phyloP scores from a whole-genome alignment of 768 basidiomycete species.

The Tulasnella sp. region DNA sequence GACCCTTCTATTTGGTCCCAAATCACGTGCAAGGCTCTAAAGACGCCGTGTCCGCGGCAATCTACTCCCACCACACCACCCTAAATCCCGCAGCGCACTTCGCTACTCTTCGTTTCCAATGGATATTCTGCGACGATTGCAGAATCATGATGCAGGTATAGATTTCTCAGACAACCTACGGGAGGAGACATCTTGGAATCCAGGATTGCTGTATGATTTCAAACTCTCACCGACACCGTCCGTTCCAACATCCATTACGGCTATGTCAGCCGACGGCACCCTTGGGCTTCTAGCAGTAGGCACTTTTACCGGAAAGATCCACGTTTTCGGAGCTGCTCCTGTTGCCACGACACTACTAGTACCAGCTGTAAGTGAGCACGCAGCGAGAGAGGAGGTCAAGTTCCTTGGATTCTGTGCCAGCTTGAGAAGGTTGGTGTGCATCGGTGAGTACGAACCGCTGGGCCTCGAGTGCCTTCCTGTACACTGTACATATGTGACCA shows the following conservation, averaged over 20 bases:
- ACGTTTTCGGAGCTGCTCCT: conserved; percentile 60
- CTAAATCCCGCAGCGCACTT: not conserved
- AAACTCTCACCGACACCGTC: conserved; percentile 31
- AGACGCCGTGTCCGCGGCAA: not conserved
- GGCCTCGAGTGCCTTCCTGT: too few species aligned
- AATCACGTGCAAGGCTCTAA: not conserved
- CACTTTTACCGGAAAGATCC: conserved; percentile 53
- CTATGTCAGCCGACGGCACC: conserved; percentile 53
- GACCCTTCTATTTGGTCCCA: not conserved
- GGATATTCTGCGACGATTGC: conserved; percentile 4
- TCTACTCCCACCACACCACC: not conserved
- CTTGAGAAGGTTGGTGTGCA: conserved; percentile 47
- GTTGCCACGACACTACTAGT: conserved; percentile 47
- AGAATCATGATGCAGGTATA: conserved; percentile 32
- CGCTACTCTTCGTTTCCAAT: not conserved
- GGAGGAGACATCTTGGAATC: conserved; percentile 52
- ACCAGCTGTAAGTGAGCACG: conserved; percentile 31
- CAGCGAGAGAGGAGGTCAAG: conserved; percentile 35
- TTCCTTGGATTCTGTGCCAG: conserved; percentile 56
- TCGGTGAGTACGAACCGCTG: conserved; percentile 58
- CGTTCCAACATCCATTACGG: conserved; percentile 40
- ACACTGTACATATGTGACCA: not conserved
- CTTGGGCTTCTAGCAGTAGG: conserved; percentile 69
- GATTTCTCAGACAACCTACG: conserved; percentile 53
- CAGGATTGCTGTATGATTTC: conserved; percentile 42